phyloP scores from a whole-genome alignment of 768 basidiomycete species.

The Amanita thiersii region DNA sequence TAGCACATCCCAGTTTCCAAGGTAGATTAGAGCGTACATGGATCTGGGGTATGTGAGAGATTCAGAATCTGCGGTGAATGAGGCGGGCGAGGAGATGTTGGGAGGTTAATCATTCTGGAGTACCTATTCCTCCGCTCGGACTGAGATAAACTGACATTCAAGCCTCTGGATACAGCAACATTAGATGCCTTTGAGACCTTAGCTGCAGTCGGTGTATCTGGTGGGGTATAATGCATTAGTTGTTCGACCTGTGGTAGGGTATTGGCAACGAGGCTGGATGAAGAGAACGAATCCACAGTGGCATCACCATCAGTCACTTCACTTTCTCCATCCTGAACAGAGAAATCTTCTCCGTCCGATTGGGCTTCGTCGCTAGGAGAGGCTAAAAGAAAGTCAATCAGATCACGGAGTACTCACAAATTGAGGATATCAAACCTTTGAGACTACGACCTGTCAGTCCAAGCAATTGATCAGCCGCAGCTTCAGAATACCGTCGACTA shows the following conservation, averaged over 20 bases:
- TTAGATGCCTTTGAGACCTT: slow-evolving; percentile 46
- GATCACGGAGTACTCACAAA: background rate
- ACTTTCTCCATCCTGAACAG: slow-evolving; percentile 62
- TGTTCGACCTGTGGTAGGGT: slow-evolving; percentile 16
- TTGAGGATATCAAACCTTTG: slow-evolving; percentile 31
- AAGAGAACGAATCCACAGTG: slow-evolving; percentile 39
- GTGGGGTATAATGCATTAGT: slow-evolving; percentile 27
- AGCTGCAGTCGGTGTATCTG: slow-evolving; percentile 31
- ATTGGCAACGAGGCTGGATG: slow-evolving; percentile 32
- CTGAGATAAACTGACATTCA: slow-evolving; percentile 49
- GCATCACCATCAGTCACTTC: slow-evolving; percentile 59
- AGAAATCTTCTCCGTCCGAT: slow-evolving; percentile 65
- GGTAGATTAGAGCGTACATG: too few relatives aligned
- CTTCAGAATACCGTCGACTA: slow-evolving; percentile 76
- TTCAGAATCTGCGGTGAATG: slow-evolving; percentile 30
- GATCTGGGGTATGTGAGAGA: too few relatives aligned
- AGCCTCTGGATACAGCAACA: slow-evolving; percentile 60
- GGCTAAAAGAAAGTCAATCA: slow-evolving; percentile 15
- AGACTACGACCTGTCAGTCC: slow-evolving; percentile 68
- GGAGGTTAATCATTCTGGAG: slow-evolving; percentile 59
- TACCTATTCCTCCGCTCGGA: slow-evolving; percentile 54
- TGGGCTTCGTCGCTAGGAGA: slow-evolving; percentile 47
- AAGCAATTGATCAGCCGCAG: slow-evolving; percentile 76
- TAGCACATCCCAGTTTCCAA: background rate
- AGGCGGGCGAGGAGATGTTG: slow-evolving; percentile 43